Conservation (phyloP, 306 rosid species). For the Vachellia collinsii region DNA sequence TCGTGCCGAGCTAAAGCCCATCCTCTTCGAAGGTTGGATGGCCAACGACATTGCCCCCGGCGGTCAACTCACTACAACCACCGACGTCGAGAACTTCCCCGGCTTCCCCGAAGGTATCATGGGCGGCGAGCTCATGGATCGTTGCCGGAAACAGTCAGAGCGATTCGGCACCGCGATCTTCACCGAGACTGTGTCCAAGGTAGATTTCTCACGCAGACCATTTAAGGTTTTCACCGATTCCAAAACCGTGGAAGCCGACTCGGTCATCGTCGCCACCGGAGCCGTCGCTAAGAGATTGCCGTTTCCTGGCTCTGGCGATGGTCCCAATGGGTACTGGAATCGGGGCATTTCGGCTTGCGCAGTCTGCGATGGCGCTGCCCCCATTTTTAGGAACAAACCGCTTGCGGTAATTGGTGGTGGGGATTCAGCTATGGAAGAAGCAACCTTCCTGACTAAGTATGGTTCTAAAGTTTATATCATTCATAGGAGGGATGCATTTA, state of each 20-base stretch:
- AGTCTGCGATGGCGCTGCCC: constrained; percentile 87
- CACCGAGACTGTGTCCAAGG: constrained; percentile 69
- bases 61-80: constrained; percentile 87
- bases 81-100: constrained; percentile 94
- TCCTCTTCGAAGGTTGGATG: constrained; percentile 92
- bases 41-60: constrained; percentile 86
- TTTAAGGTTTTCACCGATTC: constrained; percentile 62
- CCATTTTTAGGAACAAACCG: constrained; percentile 65
- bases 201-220: constrained; percentile 68
- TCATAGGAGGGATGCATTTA: constrained; percentile 67
- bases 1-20: constrained; percentile 80
- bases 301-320: constrained; percentile 65
- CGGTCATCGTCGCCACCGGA: constrained; percentile 76
- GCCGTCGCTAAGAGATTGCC: constrained; percentile 71
- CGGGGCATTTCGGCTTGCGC: constrained; percentile 92
- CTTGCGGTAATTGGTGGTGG: constrained; percentile 87
- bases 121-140: constrained; percentile 78
- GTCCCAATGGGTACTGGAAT: constrained; percentile 72
- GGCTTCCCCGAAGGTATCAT: constrained; percentile 73
- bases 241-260: constrained; percentile 51
- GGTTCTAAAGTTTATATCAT: constrained; percentile 78
- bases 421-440: constrained; percentile 94
- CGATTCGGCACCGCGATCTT: constrained; percentile 71
- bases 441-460: constrained; percentile 73
- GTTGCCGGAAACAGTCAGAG: constrained; percentile 62